These are phyloP conservation scores for Heliocybe sulcata DNA, from an alignment of 1,284 basidiomycete genomes.

Conservation along the genomic window DNA sequence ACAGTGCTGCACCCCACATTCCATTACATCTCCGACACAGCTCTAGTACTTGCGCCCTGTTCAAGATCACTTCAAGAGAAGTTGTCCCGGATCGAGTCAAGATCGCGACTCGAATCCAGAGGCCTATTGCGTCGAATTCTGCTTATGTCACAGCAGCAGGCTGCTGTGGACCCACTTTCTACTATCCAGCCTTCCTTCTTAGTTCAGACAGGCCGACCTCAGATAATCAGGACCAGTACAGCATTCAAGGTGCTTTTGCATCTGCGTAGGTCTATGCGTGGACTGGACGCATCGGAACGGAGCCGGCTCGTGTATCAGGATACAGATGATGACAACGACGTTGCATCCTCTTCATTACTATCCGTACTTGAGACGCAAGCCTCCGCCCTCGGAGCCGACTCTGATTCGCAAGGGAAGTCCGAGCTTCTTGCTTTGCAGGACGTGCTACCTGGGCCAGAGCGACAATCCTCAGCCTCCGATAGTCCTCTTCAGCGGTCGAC, in stretches of 20 bases:
- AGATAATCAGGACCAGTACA: conserved; percentile 53
- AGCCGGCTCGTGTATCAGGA: not conserved
- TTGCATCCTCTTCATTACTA: conserved; percentile 6
- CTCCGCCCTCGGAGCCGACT: conserved; percentile 16
- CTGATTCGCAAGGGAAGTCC: conserved; percentile 13
- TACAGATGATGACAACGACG: conserved; percentile 15
- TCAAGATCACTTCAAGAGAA: not conserved
- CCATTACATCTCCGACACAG: not conserved
- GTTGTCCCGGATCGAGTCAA: not conserved
- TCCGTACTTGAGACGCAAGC: conserved; percentile 16
- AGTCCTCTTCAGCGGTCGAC: not conserved
- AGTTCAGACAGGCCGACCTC: conserved; percentile 64
- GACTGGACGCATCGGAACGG: conserved; percentile 19
- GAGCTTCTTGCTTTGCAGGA: conserved; percentile 15
- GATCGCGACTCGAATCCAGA: not conserved
- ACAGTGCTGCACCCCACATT: not conserved
- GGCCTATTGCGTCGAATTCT: conserved; percentile 29
- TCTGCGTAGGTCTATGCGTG: conserved; percentile 50
- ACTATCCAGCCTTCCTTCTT: conserved; percentile 76
- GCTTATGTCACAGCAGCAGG: conserved; percentile 35
- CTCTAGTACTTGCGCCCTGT: not conserved
- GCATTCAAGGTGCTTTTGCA: conserved; percentile 69
- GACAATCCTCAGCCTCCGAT: not conserved
- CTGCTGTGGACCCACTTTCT: conserved; percentile 65
- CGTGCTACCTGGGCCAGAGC: conserved; percentile 10